Base-by-base conservation (phyloP, 305 asterid species). In the Fraxinus baroniana region DNA sequence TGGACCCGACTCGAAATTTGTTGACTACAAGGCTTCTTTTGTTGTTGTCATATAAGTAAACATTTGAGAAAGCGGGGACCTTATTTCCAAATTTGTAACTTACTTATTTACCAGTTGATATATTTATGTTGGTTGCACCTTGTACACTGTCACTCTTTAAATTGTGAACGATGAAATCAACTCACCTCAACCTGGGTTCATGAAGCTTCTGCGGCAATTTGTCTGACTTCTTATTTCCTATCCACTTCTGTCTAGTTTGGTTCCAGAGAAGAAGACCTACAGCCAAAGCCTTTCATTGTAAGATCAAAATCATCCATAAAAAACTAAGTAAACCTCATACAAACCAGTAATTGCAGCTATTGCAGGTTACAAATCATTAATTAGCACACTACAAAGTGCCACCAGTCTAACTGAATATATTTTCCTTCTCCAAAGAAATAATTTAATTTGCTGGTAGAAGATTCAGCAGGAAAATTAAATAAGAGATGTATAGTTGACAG, bases 261-360 rank as follows among this genome's bases (percentile, higher is more conserved):
- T 88, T 89, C 98, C 98, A 95, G 49, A 79, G 91, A 83, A 88
- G 86, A 78, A 92, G 90, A 84, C 98, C 98, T 95, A 86, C 77
- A 85, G 60, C 64, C 74, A 83, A 70, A 64, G 37, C 8, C 22
- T 7, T 70, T 70, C 75, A 4, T 13, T 13, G 6, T 28, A 30
- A 70, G 75, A 26, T 30, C 75, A 30, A 30, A 26, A 70, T 70
- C 39, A 70, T 26, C 20, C 49, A 80, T 9, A 82, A 79, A 28
- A 80, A 60, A 71, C 22, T 26, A 55, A 55, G 76, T 39, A 30
- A 18, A 64, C 62, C 26, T 55, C 13, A 74, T 26, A 72, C 30
- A n/a, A 60, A 33, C 30, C 55, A 57, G 73, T 46, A 39, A 12
- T 20, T 30, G 6, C 74, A 66, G 37, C 37, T 1, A 66, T 28